A percentile compares a stretch with the other conserved stretches of the same genome.
Evolutionary conservation across 2,329 filamentous ascomycete genomes (phyloP).

Genomic region (Cytospora leucostoma): DNA sequence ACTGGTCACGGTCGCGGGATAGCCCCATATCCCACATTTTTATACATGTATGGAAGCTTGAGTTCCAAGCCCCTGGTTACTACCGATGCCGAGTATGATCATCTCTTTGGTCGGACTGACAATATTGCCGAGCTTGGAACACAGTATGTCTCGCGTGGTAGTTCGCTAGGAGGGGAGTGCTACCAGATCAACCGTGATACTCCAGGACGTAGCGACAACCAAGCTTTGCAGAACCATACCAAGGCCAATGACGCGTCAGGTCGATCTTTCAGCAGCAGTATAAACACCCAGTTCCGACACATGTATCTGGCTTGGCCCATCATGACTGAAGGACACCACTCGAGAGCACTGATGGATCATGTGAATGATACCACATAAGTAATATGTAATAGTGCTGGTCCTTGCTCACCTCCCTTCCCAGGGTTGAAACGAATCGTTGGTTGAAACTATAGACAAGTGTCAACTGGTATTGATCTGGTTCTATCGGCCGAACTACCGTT

Average conservation of each 20-base stretch:
- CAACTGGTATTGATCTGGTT: too few species aligned
- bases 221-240: not conserved
- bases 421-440: too few species aligned
- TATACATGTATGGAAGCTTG: not conserved
- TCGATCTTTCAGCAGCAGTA: too few species aligned
- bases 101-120: not conserved
- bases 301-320: too few species aligned
- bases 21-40: not conserved
- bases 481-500: too few species aligned
- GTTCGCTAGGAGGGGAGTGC: not conserved
- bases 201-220: not conserved
- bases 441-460: too few species aligned
- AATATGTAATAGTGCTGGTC: too few species aligned
- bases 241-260: not conserved
- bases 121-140: not conserved
- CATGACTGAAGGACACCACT: too few species aligned
- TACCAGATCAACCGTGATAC: not conserved
- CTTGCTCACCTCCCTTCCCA: too few species aligned
- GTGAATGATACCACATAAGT: too few species aligned
- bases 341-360: too few species aligned
- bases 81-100: not conserved
- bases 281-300: too few species aligned
- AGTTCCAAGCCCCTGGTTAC: not conserved
- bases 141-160: not conserved
- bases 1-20: not conserved